Evolutionary conservation across 805 yeast species (phyloP), one percentile per base, ranked within the genome.

Genomic region (Spathaspora gorwiae): DNA sequence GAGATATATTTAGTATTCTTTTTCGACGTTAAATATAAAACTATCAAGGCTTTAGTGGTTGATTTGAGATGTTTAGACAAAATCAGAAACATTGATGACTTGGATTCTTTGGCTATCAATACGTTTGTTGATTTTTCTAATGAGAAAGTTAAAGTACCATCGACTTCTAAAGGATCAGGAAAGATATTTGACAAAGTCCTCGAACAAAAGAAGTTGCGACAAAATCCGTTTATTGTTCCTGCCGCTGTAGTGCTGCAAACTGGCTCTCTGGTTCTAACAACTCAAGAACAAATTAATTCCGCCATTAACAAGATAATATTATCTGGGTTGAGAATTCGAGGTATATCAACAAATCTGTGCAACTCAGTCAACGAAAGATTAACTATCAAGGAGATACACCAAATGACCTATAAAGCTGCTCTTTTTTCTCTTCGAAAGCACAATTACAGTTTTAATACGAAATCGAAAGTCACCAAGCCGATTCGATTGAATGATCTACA

Each of bases 241-340:
- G 26, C 19, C 11, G n/a, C 26, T 10, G 37, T 44, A 24, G 44
- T 40, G 38, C 27, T 44, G 48, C 26, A 29, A 4, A 5, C 29
- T 5, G 55, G 61, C 1, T 52, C 60, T 7, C 49, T 52, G 35
- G 43, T 51, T 2, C 47, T 57, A 9, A 55, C 52, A 10, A 55
- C 62, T 33, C 52, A 54, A 24, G 70, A 64, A 26, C 70, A 70
- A 40, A 54, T 66, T 33, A 55, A 62, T 40, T 65, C 55, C 46
- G 64, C 66, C 11, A 53, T 70, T 26, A 61, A 56, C 44, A 64
- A 66, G 47, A 51, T 69, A 8, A 61, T 70, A 12, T 55, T 65
- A n/a, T 67, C 74, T 13, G 76, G 75, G 7, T 55, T 72, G 15
- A 57, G 76, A 43, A 60, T 72, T 11, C 59, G 76, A 35, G 76